Base-by-base conservation (phyloP, 2,329 filamentous ascomycete species). In the Aspergillus sp. region DNA sequence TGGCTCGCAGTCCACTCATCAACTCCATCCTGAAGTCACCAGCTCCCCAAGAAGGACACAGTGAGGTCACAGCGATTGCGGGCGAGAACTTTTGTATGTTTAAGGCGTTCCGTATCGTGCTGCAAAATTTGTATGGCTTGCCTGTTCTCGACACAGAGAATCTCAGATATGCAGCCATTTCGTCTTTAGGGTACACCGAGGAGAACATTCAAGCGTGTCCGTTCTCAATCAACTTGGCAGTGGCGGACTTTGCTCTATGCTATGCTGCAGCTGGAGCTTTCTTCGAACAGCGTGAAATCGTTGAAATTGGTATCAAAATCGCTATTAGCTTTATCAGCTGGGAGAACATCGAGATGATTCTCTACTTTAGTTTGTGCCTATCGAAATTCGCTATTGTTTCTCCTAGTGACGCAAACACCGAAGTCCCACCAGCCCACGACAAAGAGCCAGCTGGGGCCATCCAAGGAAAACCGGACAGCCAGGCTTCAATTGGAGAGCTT, bases 221-320 rank as follows among this genome's bases (percentile, higher is more conserved):
- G 2, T 53, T 52, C 19, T 44, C 47, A 7, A 31, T 56, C 27
- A 53, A 45, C 13, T 45, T 37, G 9, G 53, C 54, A 8, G 53
- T 53, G 44, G 50, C 57, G 13, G 58, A 63, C 27, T 52, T 66
- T 29, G 53, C 57, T 10, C 32, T 66, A 6, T 63, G 57, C 42
- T 67, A 66, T 43, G 58, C 55, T 11, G 45, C 52, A 2, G 53
- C 54, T 1, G 64, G 63, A 1, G 56, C 58, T 0, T 67, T 66
- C 41, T 49, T 67, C 12, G 49, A 51, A 6, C 38, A 56, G 6
- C 40, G 35, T 5, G 46, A 46, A 1, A 49, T 66, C 34, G 46
- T 57, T n/a, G 43, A 57, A 7, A 46, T 50, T 0, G 64, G 60
- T 1, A 49, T 65, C 28, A 39, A 50, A 1, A 41, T 67, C 28